These are phyloP conservation scores for Globisporangium paroecandrum DNA, from an alignment of 352 stramenopile species.

Conservation along the genomic window DNA sequence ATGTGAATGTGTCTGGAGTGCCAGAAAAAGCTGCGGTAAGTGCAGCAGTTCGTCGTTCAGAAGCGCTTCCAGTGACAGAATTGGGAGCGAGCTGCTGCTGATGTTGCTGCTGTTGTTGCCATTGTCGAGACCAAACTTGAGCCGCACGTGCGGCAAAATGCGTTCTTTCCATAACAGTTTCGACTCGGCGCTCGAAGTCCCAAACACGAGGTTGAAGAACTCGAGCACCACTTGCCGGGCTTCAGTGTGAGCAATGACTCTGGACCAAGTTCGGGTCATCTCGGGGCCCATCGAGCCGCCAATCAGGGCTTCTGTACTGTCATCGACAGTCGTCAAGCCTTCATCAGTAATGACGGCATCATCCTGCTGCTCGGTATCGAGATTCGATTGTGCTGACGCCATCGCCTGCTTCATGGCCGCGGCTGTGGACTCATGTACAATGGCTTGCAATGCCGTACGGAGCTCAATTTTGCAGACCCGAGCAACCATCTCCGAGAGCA, in stretches of 20 bases:
- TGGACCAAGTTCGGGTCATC: slow-evolving; percentile 18
- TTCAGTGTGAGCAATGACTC: slow-evolving; percentile 20
- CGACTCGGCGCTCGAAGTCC: slow-evolving; percentile 23
- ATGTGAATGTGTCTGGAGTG: slow-evolving; percentile 36
- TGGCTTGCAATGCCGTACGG: slow-evolving; percentile 26
- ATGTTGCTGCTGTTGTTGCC: slow-evolving; percentile 2
- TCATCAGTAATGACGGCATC: not conserved
- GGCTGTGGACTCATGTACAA: slow-evolving; percentile 24
- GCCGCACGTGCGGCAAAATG: slow-evolving; percentile 38
- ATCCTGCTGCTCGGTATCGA: not conserved
- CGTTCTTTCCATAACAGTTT: slow-evolving; percentile 47
- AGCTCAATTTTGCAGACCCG: slow-evolving; percentile 59
- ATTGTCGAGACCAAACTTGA: slow-evolving; percentile 35
- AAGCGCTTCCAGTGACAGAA: slow-evolving; percentile 23
- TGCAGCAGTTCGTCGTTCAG: slow-evolving; percentile 43
- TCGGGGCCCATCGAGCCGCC: slow-evolving; percentile 5
- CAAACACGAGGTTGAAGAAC: slow-evolving; percentile 63
- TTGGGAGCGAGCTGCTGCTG: slow-evolving; percentile 2
- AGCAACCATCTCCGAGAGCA: slow-evolving; percentile 61
- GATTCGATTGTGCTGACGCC: not conserved
- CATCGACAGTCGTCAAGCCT: not conserved
- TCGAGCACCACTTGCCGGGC: slow-evolving; percentile 26
- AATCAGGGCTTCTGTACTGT: not conserved
- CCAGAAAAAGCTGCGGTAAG: slow-evolving; percentile 48
- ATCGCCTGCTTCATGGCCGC: slow-evolving; percentile 24